phyloP scores from a whole-genome alignment of 192 early-diverging fungal species.

The Coemansia sp. region DNA sequence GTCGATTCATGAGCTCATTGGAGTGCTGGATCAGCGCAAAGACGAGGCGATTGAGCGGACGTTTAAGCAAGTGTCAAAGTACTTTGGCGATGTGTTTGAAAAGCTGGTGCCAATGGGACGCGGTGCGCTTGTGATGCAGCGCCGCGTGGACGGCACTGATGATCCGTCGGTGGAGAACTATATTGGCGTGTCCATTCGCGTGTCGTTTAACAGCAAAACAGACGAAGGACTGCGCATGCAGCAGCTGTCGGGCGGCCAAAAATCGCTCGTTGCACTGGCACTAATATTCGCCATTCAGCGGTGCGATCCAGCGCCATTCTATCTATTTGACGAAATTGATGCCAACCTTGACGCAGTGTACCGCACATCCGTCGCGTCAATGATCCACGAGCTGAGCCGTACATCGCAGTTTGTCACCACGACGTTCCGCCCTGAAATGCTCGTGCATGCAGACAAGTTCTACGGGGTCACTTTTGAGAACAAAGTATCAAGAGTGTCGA shows the following conservation, averaged over 20 bases:
- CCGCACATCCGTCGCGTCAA: constrained; percentile 88
- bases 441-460: constrained; percentile 89
- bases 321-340: constrained; percentile 99
- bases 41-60: constrained; percentile 97
- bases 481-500: constrained; percentile 88
- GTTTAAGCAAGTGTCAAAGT: constrained; percentile 85
- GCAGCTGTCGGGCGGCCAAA: constrained; percentile 97
- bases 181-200: constrained; percentile 85
- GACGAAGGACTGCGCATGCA: constrained; percentile 89
- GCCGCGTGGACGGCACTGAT: constrained; percentile 54
- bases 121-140: constrained; percentile 85
- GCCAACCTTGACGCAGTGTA: constrained; percentile 95
- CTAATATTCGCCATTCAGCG: constrained; percentile 98
- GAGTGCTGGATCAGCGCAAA: constrained; percentile 90
- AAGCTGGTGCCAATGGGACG: constrained; percentile 85
- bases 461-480: constrained; percentile 97
- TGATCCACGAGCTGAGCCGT: constrained; percentile 87
- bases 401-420: constrained; percentile 96
- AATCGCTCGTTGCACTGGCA: constrained; percentile 93
- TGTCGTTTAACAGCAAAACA: constrained; percentile 89
- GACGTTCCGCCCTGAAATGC: constrained; percentile 95
- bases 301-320: constrained; percentile 98
- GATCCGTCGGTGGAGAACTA: constrained; percentile 73
- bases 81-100: constrained; percentile 86
- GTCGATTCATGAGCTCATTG: constrained; percentile 85